Evolutionary conservation across 345 rosid genomes (phyloP), one percentile per base, ranked within the genome.

Genomic region (Ricinus communis): DNA sequence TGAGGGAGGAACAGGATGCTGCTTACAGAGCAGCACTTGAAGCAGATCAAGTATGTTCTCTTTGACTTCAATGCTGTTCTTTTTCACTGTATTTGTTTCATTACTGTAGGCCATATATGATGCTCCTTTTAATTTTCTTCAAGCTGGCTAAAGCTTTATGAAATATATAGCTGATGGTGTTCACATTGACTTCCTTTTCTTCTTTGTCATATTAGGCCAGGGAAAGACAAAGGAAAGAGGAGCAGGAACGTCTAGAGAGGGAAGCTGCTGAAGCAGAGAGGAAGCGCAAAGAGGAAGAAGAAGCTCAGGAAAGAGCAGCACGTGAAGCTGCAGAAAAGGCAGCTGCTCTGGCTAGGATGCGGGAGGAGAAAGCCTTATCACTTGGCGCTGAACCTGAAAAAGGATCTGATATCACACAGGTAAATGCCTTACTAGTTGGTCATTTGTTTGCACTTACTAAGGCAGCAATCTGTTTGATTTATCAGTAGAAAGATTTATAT

Each of bases 1-100:
- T 96, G 51, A 88, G 99, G 81, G 99, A 93, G 85, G 99, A 96
- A 81, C 99, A 96, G 76, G 98, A 96, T 83, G 95, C 96, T 65
- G 99, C 98, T 64, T 96, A 87, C 79, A 87, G 89, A 78, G 99
- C 90, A 36, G 99, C 99, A 30, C 98, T 96, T 71, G 98, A 93
- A 89, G 99, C 96, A 30, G 99, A 96, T 84, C 99, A 90, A 76
- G 99, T 93, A 87, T 63, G 80, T 56, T 46, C 51, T 24, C 16
- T 54, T 47, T 30, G 13, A 47, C 30, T 62, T 16, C 30, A 7
- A 3, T 8, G 14, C 24, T 61, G 21, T 25, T 58, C 22, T n/a
- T 31, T 62, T 38, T 15, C 30, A 18, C 21, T 31, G 7, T 25
- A 18, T 22, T 5, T 50, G 19, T 33, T 27, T 56, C 63, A 21